These are phyloP conservation scores for Metarhizium album DNA, from an alignment of 2,329 filamentous ascomycete genomes.

Conservation along the genomic window DNA sequence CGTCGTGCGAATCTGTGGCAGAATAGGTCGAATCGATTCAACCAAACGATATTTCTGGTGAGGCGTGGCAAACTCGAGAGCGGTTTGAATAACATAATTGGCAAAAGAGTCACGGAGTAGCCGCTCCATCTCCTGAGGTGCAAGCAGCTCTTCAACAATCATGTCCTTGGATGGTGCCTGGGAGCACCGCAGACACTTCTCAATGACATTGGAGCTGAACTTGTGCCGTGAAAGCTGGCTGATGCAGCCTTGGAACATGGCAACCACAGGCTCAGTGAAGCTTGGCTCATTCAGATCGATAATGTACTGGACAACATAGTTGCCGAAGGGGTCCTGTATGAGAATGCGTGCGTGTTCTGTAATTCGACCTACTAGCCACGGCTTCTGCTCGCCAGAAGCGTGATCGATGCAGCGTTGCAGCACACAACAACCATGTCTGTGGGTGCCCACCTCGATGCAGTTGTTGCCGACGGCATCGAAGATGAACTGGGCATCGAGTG, in stretches of 20 bases:
- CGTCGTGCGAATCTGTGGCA: conserved; percentile 77
- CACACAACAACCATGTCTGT: conserved; percentile 95
- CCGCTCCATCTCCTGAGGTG: conserved; percentile 68
- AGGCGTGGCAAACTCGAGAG: conserved; percentile 71
- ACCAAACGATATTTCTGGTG: conserved; percentile 65
- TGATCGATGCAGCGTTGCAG: conserved; percentile 98
- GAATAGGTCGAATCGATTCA: conserved; percentile 73
- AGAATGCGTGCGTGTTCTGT: conserved; percentile 79
- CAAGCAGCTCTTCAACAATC: conserved; percentile 74
- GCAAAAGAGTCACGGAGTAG: conserved; percentile 87
- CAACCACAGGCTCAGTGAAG: conserved; percentile 83
- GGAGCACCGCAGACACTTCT: conserved; percentile 87
- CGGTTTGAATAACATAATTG: conserved; percentile 97
- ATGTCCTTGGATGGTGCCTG: conserved; percentile 62
- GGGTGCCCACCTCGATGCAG: conserved; percentile 86
- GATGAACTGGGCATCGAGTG: conserved; percentile 85
- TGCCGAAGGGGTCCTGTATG: conserved; percentile 94
- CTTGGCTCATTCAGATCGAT: conserved; percentile 79
- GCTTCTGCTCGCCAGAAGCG: conserved; percentile 80
- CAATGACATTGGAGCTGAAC: conserved; percentile 98
- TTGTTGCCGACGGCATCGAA: conserved; percentile 84
- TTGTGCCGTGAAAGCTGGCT: conserved; percentile 80
- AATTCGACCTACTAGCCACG: conserved; percentile 75
- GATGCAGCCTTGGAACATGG: conserved; percentile 65
- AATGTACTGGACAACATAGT: conserved; percentile 98